Base-by-base conservation (phyloP, 129 eudicot species). In the Arctium lappa region DNA sequence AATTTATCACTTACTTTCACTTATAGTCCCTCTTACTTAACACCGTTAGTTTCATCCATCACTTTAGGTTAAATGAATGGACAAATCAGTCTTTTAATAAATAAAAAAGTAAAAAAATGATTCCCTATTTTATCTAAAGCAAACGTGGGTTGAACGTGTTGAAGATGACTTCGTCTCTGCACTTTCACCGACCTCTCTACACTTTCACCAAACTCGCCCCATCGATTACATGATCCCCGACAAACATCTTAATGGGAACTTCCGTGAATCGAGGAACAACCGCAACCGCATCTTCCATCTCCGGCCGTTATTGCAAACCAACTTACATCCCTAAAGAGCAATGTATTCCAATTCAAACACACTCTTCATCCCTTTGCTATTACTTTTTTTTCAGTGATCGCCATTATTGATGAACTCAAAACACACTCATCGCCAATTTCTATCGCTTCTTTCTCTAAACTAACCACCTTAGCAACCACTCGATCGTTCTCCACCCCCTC, bases 251-350 rank as follows among this genome's bases (percentile, higher is more conserved):
- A 42, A 87, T 84, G 2, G 97, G 97, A 82, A 94, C 77, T 72
- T 84, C 89, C 85, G 80, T 80, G 79, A 90, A 92, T 63, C 86
- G 83, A 16, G 98, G 98, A 31, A 79, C 91, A 83, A 79, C 89
- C 36, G 80, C 74, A 76, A 94, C 82, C 27, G 95, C 88, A 88
- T 94, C 98, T 88, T 94, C 98, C 98, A 94, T 94, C 82, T 94
- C 98, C 12, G 91, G 88, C 82, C 98, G 89, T 88, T 86, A 36
- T 97, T 97, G 68, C 88, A 82, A 8, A 92, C 78, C 8, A 93
- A 94, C 4, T 85, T 85, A 72, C 76, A 86, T n/a, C 98, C 98
- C 98, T 97, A 94, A 8, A 94, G 93, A 12, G 98, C 97, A 63
- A 92, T 74, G 77, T 87, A 92, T 11, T 90, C 92, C 86, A 90